A percentile compares a stretch with the other conserved stretches of the same genome.
phyloP scores from a whole-genome alignment of 495 filamentous ascomycete species.

The Annulohypoxylon moriforme region DNA sequence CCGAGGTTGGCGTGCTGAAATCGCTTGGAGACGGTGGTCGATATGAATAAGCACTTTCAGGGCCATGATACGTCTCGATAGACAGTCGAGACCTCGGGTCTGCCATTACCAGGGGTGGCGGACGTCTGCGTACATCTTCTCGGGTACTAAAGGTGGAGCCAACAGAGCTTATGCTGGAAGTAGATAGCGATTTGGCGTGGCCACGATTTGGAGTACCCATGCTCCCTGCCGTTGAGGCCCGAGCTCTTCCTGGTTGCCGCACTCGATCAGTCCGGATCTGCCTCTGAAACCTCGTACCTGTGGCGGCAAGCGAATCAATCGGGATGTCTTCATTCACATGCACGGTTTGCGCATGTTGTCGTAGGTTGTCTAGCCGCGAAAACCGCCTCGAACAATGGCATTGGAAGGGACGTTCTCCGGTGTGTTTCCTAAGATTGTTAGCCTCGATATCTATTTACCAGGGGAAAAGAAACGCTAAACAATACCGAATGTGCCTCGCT shows the following conservation, averaged over 20 bases:
- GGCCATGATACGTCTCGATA: constrained; percentile 68
- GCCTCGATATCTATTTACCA: constrained; percentile 8
- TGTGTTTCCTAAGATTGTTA: constrained; percentile 82
- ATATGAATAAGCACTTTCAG: constrained; percentile 65
- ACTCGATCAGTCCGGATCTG: constrained; percentile 85
- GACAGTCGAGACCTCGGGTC: constrained; percentile 71
- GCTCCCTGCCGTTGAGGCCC: constrained; percentile 78
- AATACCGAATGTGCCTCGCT: constrained; percentile 89
- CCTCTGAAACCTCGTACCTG: constrained; percentile 90
- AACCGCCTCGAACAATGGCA: constrained; percentile 96
- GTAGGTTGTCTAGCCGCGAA: constrained; percentile 94
- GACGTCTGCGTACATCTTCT: constrained; percentile 74
- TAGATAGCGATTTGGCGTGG: constrained; percentile 84
- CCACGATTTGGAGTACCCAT: constrained; percentile 73
- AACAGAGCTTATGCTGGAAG: constrained; percentile 84
- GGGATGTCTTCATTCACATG: constrained; percentile 98
- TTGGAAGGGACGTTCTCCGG: constrained; percentile 95
- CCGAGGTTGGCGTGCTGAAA: constrained; percentile 80
- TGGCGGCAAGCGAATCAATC: constrained; percentile 90
- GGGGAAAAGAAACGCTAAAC: neutral
- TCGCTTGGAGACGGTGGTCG: constrained; percentile 71
- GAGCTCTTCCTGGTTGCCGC: constrained; percentile 75
- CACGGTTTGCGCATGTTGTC: constrained; percentile 97
- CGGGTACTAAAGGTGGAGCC: constrained; percentile 72
- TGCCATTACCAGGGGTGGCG: constrained; percentile 87